Evolutionary conservation across 257 asterid species (phyloP), one percentile per base, ranked within the genome.

Genomic region (Nicotiana sylvestris): DNA sequence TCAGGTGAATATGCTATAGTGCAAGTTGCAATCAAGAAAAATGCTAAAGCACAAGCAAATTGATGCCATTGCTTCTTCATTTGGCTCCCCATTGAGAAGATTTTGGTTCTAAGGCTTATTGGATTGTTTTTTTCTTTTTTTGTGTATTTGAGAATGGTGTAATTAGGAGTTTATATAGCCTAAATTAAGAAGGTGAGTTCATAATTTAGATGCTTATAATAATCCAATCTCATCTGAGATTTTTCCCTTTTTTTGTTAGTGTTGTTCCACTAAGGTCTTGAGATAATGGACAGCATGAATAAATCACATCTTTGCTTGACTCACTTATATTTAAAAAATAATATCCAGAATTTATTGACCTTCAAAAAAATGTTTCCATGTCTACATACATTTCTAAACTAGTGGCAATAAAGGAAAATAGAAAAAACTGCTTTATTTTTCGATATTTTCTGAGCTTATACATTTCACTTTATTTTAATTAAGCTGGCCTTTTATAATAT

Each of bases 61-160:
- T 49, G 79, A 25, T 13, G 43, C 15, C 79, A 74, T 8, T 74
- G 80, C 62, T 74, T 27, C 62, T 74, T 74, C 80, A 74, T 43
- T 72, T 43, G 78, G 78, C 21, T 72, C 0, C 58, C 37, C 78
- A 72, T 72, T 3, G 1, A 72, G 60, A 72, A 12, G 17, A 72
- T 21, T 72, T 49, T 27, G 12, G 29, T 74, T 74, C 13, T 27
- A 27, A 74, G 39, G 39, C 80, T 21, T 21, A 21, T 21, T 21
- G 21, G 21, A 21, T 6, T 43, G 3, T 5, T 74, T 6, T 37
- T 1, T 2, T 9, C 2, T 25, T 27, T 25, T 25, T 12, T 49
- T 49, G 62, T 74, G 60, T 74, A 1, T 46, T 43, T 46, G 0
- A 46, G 79, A 12, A 72, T 46, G 2, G n/a, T 21, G 37, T 0